Percentiles rank a stretch among this genome's conserved stretches.
phyloP scores from a whole-genome alignment of 768 basidiomycete genomes.

The Russula earlei region DNA sequence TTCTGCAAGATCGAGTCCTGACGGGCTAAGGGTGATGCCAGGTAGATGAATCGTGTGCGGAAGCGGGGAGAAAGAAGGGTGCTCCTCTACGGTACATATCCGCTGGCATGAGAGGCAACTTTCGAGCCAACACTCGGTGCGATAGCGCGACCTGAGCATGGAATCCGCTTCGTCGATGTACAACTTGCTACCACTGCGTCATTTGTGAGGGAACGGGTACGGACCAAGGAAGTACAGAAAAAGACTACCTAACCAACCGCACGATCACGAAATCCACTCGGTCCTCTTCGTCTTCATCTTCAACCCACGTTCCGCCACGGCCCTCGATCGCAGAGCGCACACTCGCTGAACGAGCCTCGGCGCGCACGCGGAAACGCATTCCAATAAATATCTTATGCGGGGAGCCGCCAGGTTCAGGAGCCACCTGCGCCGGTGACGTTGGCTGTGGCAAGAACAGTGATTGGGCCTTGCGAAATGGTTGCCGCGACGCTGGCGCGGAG shows the following conservation, averaged over 20 bases:
- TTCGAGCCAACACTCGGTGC: slow-evolving; percentile 94
- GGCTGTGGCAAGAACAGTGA: slow-evolving; percentile 11
- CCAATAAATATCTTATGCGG: slow-evolving; percentile 41
- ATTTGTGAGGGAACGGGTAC: background rate
- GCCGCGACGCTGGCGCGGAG: slow-evolving; percentile 22
- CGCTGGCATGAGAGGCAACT: slow-evolving; percentile 68
- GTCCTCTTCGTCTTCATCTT: slow-evolving; percentile 31
- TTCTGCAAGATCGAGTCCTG: slow-evolving; percentile 67
- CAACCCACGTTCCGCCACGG: slow-evolving; percentile 45
- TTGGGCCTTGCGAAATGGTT: slow-evolving; percentile 39
- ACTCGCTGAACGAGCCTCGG: slow-evolving; percentile 50
- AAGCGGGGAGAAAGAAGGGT: slow-evolving; percentile 65
- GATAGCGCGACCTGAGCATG: slow-evolving; percentile 42
- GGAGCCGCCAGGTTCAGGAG: slow-evolving; percentile 15
- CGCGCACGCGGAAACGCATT: slow-evolving; percentile 47
- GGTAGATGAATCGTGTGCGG: slow-evolving; percentile 45
- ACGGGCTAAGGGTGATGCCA: slow-evolving; percentile 59
- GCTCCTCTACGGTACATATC: slow-evolving; percentile 57
- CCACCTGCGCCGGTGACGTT: slow-evolving; percentile 2
- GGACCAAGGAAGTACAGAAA: background rate
- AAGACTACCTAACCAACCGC: slow-evolving; percentile 57
- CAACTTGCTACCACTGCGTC: slow-evolving; percentile 58
- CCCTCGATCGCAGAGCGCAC: slow-evolving; percentile 55
- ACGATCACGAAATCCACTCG: slow-evolving; percentile 60
- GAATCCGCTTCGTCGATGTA: slow-evolving; percentile 48